These are phyloP conservation scores for Metschnikowia colocasiae DNA, from an alignment of 805 yeast species.

Conservation along the genomic window DNA sequence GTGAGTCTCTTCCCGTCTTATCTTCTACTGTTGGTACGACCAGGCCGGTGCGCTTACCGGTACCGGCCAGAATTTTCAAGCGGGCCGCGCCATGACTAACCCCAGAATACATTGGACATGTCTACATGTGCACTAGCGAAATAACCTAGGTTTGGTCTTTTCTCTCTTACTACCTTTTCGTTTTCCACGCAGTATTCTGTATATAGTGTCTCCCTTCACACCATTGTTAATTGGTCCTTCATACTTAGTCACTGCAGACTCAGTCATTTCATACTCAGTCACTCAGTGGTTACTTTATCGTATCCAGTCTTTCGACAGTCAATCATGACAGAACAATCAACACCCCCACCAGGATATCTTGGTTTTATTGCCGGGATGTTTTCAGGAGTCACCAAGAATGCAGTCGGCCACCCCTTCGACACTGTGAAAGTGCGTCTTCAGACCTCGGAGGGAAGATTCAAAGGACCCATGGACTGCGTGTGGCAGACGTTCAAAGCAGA, in stretches of 20 bases:
- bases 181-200: too few relatives aligned
- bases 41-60: conserved; percentile 5
- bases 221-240: too few relatives aligned
- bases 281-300: too few relatives aligned
- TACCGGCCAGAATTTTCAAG: conserved; percentile 5
- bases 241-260: too few relatives aligned
- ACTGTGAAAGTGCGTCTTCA: conserved; percentile 85
- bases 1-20: neutral
- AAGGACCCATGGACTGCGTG: conserved; percentile 80
- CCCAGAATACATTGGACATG: neutral
- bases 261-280: too few relatives aligned
- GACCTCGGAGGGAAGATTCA: conserved; percentile 57
- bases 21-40: neutral
- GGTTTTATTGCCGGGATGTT: conserved; percentile 89
- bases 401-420: conserved; percentile 92
- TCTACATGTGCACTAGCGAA: neutral
- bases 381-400: conserved; percentile 81
- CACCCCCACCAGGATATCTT: conserved; percentile 48
- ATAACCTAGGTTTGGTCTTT: too few relatives aligned
- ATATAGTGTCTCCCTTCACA: too few relatives aligned
- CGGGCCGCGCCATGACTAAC: conserved; percentile 6
- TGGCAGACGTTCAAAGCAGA: conserved; percentile 67
- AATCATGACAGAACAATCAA: conserved; percentile 5
- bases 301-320: neutral
- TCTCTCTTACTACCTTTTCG: neutral